These are phyloP conservation scores for Zymoseptoria ardabiliae DNA, from an alignment of 2,329 filamentous ascomycete genomes.

Conservation along the genomic window DNA sequence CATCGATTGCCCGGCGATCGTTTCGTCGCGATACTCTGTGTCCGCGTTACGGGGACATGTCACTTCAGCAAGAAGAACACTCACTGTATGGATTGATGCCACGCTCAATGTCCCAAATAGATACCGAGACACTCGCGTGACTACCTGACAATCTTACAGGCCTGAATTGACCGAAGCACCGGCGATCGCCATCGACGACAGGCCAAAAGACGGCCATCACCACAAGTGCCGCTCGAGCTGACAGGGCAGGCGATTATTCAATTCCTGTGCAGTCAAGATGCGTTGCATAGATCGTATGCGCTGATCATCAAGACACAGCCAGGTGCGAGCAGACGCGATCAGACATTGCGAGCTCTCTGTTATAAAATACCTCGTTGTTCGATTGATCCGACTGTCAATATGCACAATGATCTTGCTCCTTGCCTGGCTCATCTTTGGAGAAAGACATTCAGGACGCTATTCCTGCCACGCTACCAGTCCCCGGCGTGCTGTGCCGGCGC, in stretches of 20 bases:
- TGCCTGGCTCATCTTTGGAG: background rate
- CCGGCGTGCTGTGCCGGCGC: background rate
- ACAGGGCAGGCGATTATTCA: background rate
- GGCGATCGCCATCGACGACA: background rate
- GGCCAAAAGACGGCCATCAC: background rate
- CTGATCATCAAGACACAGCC: background rate
- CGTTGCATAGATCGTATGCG: background rate
- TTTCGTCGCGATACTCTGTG: background rate
- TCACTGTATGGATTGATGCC: background rate
- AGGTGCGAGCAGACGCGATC: background rate
- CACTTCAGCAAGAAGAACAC: too few relatives aligned
- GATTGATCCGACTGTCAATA: background rate
- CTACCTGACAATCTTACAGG: background rate
- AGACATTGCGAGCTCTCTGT: too few relatives aligned
- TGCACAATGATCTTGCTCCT: background rate
- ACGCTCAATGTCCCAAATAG: background rate
- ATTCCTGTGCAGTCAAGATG: background rate
- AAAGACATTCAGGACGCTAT: background rate
- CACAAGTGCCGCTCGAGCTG: background rate
- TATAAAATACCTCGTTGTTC: too few relatives aligned
- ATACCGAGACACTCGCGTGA: background rate
- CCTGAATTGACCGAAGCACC: background rate
- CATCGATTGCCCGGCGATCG: background rate
- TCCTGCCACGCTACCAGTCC: background rate
- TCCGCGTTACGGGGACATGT: background rate